A percentile compares a stretch with the other conserved stretches of the same genome.
Evolutionary conservation across 768 basidiomycete genomes (phyloP).

Genomic region (Tephrocybe sp.): DNA sequence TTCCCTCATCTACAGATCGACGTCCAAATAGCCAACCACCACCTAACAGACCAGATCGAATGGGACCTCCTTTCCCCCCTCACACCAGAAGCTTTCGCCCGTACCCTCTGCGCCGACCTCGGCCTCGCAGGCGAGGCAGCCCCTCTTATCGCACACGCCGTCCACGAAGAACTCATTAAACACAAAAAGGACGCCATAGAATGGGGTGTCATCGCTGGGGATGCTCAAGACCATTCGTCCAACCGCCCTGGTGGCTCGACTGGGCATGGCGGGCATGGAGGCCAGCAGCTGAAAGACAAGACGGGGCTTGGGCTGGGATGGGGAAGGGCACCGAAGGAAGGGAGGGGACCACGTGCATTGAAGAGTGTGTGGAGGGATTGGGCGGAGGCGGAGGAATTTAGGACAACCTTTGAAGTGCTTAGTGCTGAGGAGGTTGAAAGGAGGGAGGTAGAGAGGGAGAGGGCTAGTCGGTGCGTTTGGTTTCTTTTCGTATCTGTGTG

Average conservation of each 20-base stretch:
- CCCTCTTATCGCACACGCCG: conserved; percentile 87
- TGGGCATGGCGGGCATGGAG: no score
- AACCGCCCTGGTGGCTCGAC: no score
- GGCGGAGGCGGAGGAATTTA: conserved; percentile 88
- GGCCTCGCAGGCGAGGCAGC: conserved; percentile 86
- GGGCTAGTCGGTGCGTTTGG: conserved; percentile 62
- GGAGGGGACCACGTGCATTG: conserved; percentile 77
- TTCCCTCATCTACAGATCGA: conserved; percentile 65
- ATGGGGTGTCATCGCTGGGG: conserved; percentile 89
- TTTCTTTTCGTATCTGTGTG: background rate
- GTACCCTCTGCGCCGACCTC: conserved; percentile 79
- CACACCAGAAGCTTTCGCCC: conserved; percentile 85
- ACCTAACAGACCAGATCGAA: conserved; percentile 94
- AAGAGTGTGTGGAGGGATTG: conserved; percentile 95
- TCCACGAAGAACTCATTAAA: conserved; percentile 94
- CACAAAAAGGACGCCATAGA: conserved; percentile 96
- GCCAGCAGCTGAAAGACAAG: conserved; percentile 77
- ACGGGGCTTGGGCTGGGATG: conserved; percentile 78
- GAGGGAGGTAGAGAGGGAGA: conserved; percentile 84
- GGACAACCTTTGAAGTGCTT: conserved; percentile 84
- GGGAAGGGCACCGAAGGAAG: conserved; percentile 76
- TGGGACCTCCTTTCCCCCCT: conserved; percentile 96
- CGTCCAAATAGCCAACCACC: conserved; percentile 91
- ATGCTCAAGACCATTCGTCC: conserved; percentile 53
- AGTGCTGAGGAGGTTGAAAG: conserved; percentile 90